Evolutionary conservation across 805 yeast genomes (phyloP), one percentile per base, ranked within the genome.

Genomic region (Metschnikowia anglica): DNA sequence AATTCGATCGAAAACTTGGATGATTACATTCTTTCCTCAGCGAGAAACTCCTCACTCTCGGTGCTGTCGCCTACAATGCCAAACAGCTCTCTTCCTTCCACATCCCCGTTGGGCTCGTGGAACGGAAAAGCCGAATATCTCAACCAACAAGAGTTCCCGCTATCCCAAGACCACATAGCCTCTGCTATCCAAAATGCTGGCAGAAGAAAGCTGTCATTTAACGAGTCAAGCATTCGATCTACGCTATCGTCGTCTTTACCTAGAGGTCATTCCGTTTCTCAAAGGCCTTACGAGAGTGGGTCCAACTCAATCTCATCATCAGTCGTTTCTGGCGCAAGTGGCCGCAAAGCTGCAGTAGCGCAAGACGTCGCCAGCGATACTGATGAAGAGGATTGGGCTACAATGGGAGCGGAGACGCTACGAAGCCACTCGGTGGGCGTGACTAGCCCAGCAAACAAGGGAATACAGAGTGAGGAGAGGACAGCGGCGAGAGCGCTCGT

Each of bases 381-480:
- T 0, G 99, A 91, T 62, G 98, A 91, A 59, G 99, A 91, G 63
- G 98, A 91, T 63, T 91, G 99, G 99, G 85, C 82, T 48, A 68
- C 88, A 0, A 83, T 90, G 41, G 97, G 97, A 1, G 89, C 97
- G 0, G 83, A 77, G 28, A 69, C 79, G 32, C 67, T 88, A 43
- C 68, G 86, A 13, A 34, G 65, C 55, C 46, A 52, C 59, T 28
- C 50, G 37, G 36, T 51, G 48, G 53, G 52, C 12, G 32, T 41
- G 46, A 40, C 42, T 21, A 37, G 43, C 33, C 44, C 46, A n/a
- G 49, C 54, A 6, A 45, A 44, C 3, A 28, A 33, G 11, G 51
- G 46, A 19, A 27, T 43, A 15, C 54, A 57, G 35, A 62, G 58
- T 26, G 73, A 68, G 37, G 80, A 77, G 57, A 76, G 76, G 43